Base-by-base conservation (phyloP, 768 basidiomycete species). In the Trametes maxima region DNA sequence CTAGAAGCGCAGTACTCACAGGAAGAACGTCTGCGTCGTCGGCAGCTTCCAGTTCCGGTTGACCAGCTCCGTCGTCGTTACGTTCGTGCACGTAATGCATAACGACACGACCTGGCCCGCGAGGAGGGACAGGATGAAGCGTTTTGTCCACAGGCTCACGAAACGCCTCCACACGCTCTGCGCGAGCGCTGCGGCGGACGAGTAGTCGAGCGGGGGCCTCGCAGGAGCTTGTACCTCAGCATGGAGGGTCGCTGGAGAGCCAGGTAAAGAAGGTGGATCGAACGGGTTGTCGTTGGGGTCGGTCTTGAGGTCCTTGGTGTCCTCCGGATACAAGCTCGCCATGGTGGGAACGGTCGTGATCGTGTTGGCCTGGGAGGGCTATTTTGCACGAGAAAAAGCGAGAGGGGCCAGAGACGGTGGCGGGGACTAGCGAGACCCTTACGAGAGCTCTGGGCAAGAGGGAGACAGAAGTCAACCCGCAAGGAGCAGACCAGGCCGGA, bases 41-140 rank as follows among this genome's bases (percentile, higher is more conserved):
- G 92, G 85, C 49, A 92, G 71, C 13, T 80, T 75, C 87, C 91
- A 93, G 68, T 85, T 85, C 54, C 90, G 76, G 37, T 56, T 74
- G 11, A 86, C 82, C 37, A 94, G 79, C 71, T 93, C 90, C 19
- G 90, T 89, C 4, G 93, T 94, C 39, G 90, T 89, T 25, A 94
- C 88, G 69, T 88, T 94, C 54, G 92, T 95, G 73, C 89, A 91
- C 14, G 92, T 94, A 58, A 95, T 94, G 72, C 93, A 94, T 53
- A 94, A 71, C 52, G 92, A 93, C 36, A 94, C 87, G 33, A 94
- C 72, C 72, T 95, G 93, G 13, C 93, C 93, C 3, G 89, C 86
- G 25, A 93, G 54, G 37, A 94, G 72, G 21, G 88, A 83, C 33
- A 90, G 77, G 10, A 84, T 71, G 73, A 94, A 93, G 12, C 85